phyloP scores from a whole-genome alignment of 805 yeast species.

The Yamadazyma kitorensis region DNA sequence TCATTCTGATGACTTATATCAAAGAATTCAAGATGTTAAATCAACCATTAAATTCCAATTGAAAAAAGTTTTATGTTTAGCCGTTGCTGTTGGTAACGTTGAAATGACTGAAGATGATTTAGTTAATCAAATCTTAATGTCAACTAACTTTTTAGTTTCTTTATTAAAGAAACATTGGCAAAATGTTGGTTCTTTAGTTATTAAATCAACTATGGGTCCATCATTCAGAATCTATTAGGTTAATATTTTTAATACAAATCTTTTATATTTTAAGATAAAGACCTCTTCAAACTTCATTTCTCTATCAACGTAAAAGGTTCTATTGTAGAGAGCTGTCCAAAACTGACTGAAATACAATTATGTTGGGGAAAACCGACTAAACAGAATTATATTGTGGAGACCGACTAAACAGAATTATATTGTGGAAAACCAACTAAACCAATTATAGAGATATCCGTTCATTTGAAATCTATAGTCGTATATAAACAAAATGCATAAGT shows the following conservation, averaged over 20 bases:
- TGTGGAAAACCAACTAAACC: no score
- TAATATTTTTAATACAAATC: conserved; percentile 4
- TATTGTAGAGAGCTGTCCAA: no score
- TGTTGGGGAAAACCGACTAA: no score
- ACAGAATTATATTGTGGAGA: no score
- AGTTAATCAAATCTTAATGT: conserved; percentile 97
- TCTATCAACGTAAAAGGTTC: no score
- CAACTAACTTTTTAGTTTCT: conserved; percentile 98
- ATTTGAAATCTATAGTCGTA: no score
- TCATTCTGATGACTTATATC: conserved; percentile 96
- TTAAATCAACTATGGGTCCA: conserved; percentile 99
- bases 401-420: no score
- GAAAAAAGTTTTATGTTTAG: conserved; percentile 99
- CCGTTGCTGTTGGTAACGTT: conserved; percentile 99
- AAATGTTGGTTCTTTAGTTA: conserved; percentile 98
- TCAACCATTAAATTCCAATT: conserved; percentile 99
- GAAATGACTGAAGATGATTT: conserved; percentile 97
- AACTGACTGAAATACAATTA: no score
- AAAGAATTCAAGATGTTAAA: conserved; percentile 94
- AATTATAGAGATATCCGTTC: no score
- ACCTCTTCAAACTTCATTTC: no score
- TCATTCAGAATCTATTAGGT: conserved; percentile 96
- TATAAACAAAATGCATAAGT: no score
- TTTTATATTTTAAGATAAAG: no score
- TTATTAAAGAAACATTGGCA: conserved; percentile 99